Conservation (phyloP, 306 rosid genomes). For the Dryas octopetala region DNA sequence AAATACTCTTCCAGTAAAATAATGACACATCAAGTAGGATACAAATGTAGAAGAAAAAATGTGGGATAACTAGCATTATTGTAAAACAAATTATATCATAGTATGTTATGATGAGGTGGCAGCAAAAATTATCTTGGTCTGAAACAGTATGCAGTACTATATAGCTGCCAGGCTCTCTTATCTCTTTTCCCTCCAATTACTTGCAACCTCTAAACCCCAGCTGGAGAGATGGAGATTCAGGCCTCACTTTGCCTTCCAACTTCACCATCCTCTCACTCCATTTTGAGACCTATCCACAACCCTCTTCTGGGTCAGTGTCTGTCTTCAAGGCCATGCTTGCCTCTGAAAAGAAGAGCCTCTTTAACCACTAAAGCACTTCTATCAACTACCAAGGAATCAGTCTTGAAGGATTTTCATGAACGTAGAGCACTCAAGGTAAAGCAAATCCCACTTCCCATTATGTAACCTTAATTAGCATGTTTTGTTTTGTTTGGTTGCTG, state of each 20-base stretch:
- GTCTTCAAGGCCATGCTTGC: constrained; percentile 35
- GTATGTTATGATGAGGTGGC: constrained; percentile 27
- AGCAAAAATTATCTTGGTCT: constrained; percentile 30
- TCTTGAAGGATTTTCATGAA: constrained; percentile 65
- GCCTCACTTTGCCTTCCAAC: constrained; percentile 50
- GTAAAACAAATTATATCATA: no score
- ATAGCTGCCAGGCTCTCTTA: constrained; percentile 38
- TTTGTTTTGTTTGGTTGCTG: not conserved
- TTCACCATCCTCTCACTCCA: constrained; percentile 51
- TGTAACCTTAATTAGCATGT: not conserved
- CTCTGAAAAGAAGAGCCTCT: constrained; percentile 46
- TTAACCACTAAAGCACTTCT: constrained; percentile 53
- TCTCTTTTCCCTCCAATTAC: constrained; percentile 39
- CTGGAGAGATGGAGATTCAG: constrained; percentile 44
- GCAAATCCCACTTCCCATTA: constrained; percentile 3
- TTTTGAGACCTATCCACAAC: constrained; percentile 46
- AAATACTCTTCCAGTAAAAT: no score
- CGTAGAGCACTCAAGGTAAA: constrained; percentile 80
- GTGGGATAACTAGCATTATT: no score
- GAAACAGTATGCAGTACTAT: not conserved
- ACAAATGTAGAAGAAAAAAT: no score
- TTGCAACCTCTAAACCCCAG: constrained; percentile 9
- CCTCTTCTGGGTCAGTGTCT: constrained; percentile 37
- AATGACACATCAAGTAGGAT: no score
- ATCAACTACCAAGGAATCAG: constrained; percentile 55